Evolutionary conservation across 345 rosid species (phyloP), one percentile per base, ranked within the genome.

Genomic region (Ceriops tagal): DNA sequence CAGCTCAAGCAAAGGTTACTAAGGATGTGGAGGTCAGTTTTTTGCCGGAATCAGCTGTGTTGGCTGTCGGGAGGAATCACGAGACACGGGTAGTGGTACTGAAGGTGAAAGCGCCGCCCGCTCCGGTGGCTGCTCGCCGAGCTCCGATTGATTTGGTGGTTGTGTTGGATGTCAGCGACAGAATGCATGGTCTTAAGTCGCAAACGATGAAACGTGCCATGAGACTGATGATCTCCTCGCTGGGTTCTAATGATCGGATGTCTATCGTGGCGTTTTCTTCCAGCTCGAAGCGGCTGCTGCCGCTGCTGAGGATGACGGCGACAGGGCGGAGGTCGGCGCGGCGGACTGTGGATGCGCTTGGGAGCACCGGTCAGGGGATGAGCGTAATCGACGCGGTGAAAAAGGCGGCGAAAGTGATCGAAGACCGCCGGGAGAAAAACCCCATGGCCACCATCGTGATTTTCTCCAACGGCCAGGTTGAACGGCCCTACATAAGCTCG

Each of bases 401-500:
- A 55, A 93, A 93, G 77, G 97, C 97, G 21, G 91, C 84, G 31
- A 89, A 91, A 67, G 93, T 93, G 68, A 78, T 91, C 5, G 96
- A 89, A 34, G 98, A 93, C 80, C 90, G 98, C 65, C 87, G 93
- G 39, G 84, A 83, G 79, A 83, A 68, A 82, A 93, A 93, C 77
- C 87, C 89, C 20, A 70, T 79, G 24, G 73, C 96, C 55, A 81
- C 78, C 66, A 79, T 93, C 51, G 64, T 91, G 39, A 76, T 91
- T 58, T 63, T 89, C 27, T 84, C 93, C 8, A 90, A 82, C 75
- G 85, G 86, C 64, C 87, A 81, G 8, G 79, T 83, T 76, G 80
- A 80, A 49, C 73, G 77, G 55, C 74, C 82, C 71, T 77, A 73
- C 68, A 56, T 62, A 19, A 76, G 35, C 70, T 71, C 81, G 6